A percentile compares a stretch with the other conserved stretches of the same genome.
Conservation (phyloP, 2,329 filamentous ascomycete species). For the Fusarium denticulatum region DNA sequence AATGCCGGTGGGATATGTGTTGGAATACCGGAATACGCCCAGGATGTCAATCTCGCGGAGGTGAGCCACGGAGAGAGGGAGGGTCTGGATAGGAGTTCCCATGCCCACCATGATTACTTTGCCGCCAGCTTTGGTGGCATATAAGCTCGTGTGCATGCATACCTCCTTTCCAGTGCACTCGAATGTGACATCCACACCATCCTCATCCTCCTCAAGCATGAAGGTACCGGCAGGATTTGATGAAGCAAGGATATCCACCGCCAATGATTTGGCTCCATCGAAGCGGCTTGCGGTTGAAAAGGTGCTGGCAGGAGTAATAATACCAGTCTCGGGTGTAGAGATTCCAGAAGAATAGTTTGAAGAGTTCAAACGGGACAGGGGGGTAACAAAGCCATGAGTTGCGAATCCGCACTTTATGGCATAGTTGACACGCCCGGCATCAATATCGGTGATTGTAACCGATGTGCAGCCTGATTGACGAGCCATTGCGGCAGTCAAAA, state of each 20-base stretch:
- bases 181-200: constrained; percentile 75
- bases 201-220: constrained; percentile 67
- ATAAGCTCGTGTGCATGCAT: constrained; percentile 80
- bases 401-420: constrained; percentile 68
- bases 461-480: constrained; percentile 67
- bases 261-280: constrained; percentile 60
- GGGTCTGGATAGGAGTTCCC: constrained; percentile 79
- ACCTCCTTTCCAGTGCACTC: constrained; percentile 81
- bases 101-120: constrained; percentile 82
- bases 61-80: constrained; percentile 77
- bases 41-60: constrained; percentile 80
- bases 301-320: constrained; percentile 57
- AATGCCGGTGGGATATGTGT: constrained; percentile 79
- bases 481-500: constrained; percentile 71
- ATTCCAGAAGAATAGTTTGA: constrained; percentile 59
- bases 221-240: constrained; percentile 45
- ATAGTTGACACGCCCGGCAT: constrained; percentile 68
- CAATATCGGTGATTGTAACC: constrained; percentile 70
- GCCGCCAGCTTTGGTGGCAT: constrained; percentile 75
- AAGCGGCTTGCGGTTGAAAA: constrained; percentile 60
- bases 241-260: constrained; percentile 59
- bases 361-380: constrained; percentile 54
- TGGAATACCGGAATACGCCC: constrained; percentile 82
- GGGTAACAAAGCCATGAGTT: constrained; percentile 66
- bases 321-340: constrained; percentile 55